Percentiles rank a stretch among this genome's conserved stretches.
Evolutionary conservation across 768 basidiomycete species (phyloP).

Genomic region (Boletellus ananiceps): DNA sequence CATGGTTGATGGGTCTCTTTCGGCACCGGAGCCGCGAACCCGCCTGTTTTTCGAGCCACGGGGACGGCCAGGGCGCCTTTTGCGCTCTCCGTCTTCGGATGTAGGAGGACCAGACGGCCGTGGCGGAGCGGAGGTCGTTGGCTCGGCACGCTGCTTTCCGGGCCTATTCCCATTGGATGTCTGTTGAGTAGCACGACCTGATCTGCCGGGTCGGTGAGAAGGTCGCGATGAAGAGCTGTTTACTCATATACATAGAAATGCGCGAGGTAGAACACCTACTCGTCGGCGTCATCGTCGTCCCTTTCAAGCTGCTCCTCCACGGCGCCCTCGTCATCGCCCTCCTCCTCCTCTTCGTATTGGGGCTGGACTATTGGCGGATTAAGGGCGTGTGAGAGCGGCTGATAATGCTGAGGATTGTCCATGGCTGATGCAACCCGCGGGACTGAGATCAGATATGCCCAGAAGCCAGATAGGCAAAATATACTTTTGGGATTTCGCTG

Average conservation of each 20-base stretch:
- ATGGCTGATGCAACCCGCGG: conserved; percentile 24
- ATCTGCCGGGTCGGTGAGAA: conserved; percentile 13
- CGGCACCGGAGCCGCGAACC: conserved; percentile 33
- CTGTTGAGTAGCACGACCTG: conserved; percentile 18
- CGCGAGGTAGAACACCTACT: conserved; percentile 19
- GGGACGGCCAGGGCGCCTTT: conserved; percentile 75
- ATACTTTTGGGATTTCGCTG: conserved; percentile 27
- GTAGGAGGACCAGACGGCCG: conserved; percentile 15
- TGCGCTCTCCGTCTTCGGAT: conserved; percentile 41
- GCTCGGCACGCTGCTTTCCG: conserved; percentile 20
- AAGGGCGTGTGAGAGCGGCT: conserved; percentile 75
- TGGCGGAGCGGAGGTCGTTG: conserved; percentile 27
- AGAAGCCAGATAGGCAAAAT: conserved; percentile 16
- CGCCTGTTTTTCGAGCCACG: conserved; percentile 75
- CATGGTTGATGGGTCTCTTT: conserved; percentile 19
- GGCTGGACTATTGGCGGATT: conserved; percentile 45
- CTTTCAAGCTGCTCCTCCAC: conserved; percentile 63
- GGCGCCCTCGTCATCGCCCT: conserved; percentile 73
- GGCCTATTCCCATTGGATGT: conserved; percentile 10
- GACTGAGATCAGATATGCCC: conserved; percentile 21
- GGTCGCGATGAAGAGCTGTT: conserved; percentile 4
- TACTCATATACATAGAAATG: conserved; percentile 2
- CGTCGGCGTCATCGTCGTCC: conserved; percentile 42
- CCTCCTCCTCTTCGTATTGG: conserved; percentile 51
- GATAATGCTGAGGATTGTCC: conserved; percentile 77